A percentile compares a stretch with the other conserved stretches of the same genome.
Conservation (phyloP, 2,329 filamentous ascomycete genomes). For the Ophioceras dolichostomum region DNA sequence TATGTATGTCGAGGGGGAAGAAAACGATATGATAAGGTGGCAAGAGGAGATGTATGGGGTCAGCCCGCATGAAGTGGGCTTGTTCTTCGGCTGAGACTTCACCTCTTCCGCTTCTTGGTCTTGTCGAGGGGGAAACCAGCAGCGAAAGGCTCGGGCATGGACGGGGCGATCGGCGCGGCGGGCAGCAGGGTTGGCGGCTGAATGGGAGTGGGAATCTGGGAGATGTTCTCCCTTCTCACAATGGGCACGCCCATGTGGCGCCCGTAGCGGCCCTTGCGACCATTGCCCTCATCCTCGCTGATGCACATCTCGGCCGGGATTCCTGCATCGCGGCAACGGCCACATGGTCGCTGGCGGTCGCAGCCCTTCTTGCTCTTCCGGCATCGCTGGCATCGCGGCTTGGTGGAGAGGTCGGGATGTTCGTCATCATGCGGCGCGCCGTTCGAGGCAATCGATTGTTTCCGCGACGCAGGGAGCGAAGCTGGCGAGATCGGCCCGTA, state of each 20-base stretch:
- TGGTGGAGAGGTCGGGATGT: conserved; percentile 82
- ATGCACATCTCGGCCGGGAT: conserved; percentile 88
- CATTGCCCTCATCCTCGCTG: conserved; percentile 96
- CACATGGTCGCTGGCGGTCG: conserved; percentile 89
- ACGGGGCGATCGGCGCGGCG: conserved; percentile 28
- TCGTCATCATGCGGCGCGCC: conserved; percentile 60
- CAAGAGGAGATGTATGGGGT: not conserved
- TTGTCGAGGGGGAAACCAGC: conserved; percentile 28
- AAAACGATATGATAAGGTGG: not conserved
- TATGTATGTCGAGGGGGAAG: too few species aligned
- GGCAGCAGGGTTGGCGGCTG: conserved; percentile 25
- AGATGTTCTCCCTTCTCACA: conserved; percentile 36
- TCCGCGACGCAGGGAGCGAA: conserved; percentile 62
- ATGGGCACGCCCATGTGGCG: conserved; percentile 58
- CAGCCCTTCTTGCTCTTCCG: conserved; percentile 99
- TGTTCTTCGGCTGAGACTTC: not conserved
- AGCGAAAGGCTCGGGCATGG: conserved; percentile 8
- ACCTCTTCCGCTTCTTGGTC: conserved; percentile 52
- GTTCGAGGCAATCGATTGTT: conserved; percentile 58
- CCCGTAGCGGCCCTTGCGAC: conserved; percentile 84
- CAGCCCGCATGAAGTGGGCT: too few species aligned
- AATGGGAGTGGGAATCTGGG: conserved; percentile 13
- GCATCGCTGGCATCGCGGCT: conserved; percentile 94
- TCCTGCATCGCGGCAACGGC: conserved; percentile 89
- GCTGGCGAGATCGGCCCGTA: conserved; percentile 45